These are phyloP conservation scores for Amesomyces nigricolor DNA, from an alignment of 2,329 filamentous ascomycete species.

Conservation along the genomic window DNA sequence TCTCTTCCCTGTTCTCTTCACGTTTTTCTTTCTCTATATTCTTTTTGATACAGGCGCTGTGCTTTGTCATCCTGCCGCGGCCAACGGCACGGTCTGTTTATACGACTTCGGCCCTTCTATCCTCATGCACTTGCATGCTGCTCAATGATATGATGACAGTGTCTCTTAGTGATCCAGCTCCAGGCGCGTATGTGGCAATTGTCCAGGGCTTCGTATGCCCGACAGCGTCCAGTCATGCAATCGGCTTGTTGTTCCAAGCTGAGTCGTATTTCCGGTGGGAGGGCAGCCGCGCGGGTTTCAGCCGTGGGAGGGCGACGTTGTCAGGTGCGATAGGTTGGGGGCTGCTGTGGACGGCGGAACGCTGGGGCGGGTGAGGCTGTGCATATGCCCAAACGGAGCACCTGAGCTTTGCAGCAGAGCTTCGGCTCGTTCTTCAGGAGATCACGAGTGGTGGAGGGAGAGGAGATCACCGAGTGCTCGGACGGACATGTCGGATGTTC, in stretches of 20 bases:
- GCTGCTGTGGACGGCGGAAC: slow-evolving; percentile 6
- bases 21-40: no score
- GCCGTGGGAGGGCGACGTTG: slow-evolving; percentile 2
- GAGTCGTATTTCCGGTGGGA: slow-evolving; percentile 7
- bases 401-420: neutral
- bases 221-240: neutral
- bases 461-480: no score
- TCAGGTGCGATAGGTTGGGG: slow-evolving; percentile 19
- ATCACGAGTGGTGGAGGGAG: no score
- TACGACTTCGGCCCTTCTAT: neutral
- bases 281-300: slow-evolving; percentile 9
- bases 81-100: neutral
- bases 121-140: neutral
- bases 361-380: slow-evolving; percentile 23
- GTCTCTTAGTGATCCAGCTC: no score
- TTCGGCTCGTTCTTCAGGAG: no score
- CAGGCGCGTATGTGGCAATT: no score
- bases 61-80: no score
- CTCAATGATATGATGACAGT: neutral
- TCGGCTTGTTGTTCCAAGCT: neutral
- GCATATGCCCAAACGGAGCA: slow-evolving; percentile 8
- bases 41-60: no score
- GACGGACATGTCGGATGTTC: no score
- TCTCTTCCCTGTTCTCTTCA: no score
- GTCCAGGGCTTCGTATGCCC: slow-evolving; percentile 6